Percentiles rank a stretch among this genome's conserved stretches.
Evolutionary conservation across 495 filamentous ascomycete species (phyloP).

Genomic region (Elaphomyces granulatus): DNA sequence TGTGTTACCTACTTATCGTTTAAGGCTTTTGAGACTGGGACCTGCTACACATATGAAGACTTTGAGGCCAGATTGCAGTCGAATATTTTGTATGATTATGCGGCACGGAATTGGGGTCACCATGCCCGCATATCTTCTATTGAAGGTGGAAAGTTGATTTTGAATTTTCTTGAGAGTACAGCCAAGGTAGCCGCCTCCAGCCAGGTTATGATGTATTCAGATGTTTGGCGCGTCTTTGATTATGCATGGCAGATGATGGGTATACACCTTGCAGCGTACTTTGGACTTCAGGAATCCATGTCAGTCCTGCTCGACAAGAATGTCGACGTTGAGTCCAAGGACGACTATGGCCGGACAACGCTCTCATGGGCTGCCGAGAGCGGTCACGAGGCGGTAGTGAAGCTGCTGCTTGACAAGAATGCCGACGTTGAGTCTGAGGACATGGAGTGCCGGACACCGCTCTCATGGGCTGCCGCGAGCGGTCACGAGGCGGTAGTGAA

Average conservation of each 20-base stretch:
- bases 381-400: constrained; percentile 23
- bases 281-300: constrained; percentile 6
- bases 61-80: constrained; percentile 1
- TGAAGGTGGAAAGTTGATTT: neutral
- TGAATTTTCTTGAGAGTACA: constrained; percentile 4
- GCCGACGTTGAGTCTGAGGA: constrained; percentile 12
- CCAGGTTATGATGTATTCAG: constrained; percentile 10
- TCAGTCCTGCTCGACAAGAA: too few species aligned
- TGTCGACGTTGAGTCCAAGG: too few species aligned
- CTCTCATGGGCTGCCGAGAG: constrained; percentile 24
- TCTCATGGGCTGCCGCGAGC: neutral
- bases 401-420: constrained; percentile 16
- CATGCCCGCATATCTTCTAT: constrained; percentile 7
- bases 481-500: constrained; percentile 11
- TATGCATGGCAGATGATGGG: too few species aligned
- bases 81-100: constrained; percentile 29
- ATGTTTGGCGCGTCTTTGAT: too few species aligned
- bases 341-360: constrained; percentile 11
- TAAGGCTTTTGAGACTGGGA: constrained; percentile 6
- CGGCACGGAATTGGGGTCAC: constrained; percentile 28
- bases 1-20: constrained; percentile 19
- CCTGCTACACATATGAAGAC: constrained; percentile 4
- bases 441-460: constrained; percentile 2
- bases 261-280: constrained; percentile 9
- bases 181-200: constrained; percentile 4